Evolutionary conservation across 176 grass and related monocot genomes (phyloP).

Genomic region (Musa acuminata): DNA sequence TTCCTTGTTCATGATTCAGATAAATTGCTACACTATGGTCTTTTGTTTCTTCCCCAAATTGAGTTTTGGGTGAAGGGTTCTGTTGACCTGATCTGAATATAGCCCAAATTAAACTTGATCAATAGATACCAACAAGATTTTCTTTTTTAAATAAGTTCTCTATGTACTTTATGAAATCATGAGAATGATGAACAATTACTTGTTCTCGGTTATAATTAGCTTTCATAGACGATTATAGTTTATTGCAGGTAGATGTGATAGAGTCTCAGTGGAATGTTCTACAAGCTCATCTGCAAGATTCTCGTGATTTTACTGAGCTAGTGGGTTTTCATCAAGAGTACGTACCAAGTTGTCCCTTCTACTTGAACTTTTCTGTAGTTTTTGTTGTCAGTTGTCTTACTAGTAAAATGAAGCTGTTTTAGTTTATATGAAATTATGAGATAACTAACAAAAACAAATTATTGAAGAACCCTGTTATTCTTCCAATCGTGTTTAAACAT

Average conservation of each 20-base stretch:
- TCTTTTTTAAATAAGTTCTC: background rate
- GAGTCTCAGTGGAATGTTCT: conserved; percentile 98
- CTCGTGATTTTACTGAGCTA: conserved; percentile 97
- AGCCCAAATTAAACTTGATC: too few species aligned
- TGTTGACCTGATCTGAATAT: too few species aligned
- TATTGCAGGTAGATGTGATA: conserved; percentile 88
- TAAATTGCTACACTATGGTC: too few species aligned
- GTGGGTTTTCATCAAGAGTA: conserved; percentile 98
- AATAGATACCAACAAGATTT: too few species aligned
- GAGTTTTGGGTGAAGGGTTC: too few species aligned
- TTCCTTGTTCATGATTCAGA: too few species aligned
- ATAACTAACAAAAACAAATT: background rate
- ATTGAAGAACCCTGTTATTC: background rate
- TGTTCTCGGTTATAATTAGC: background rate
- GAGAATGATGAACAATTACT: background rate
- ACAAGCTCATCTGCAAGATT: conserved; percentile 92
- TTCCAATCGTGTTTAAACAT: background rate
- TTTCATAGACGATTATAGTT: background rate
- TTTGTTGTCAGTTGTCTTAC: background rate
- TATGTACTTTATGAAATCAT: background rate
- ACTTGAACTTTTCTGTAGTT: background rate
- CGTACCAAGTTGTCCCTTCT: conserved; percentile 12
- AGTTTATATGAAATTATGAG: background rate
- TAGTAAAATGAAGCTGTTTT: conserved; percentile 5
- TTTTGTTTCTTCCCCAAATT: too few species aligned